Evolutionary conservation across 257 asterid genomes (phyloP), one percentile per base, ranked within the genome.

Genomic region (Marsdenia floribunda): DNA sequence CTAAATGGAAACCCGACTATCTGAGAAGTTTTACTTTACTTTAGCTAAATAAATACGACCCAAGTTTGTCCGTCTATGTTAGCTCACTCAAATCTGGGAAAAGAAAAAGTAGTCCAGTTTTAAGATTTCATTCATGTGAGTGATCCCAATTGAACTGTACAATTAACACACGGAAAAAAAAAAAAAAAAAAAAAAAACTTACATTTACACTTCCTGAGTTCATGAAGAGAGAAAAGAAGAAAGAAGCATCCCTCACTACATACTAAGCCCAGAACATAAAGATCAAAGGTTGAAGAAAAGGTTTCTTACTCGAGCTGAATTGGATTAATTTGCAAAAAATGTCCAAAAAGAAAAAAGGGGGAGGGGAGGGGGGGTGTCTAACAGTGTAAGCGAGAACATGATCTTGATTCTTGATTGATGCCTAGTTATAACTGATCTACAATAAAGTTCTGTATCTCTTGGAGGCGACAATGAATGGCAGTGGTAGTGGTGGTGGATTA

Each of bases 391-490:
- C 13, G 13, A 68, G 16, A 57, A 53, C 3, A 18, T 37, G 37
- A 68, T 57, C 61, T 61, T 54, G 73, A 38, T 35, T 29, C 52
- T 29, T 70, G 73, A 70, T 49, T 22, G 22, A 15, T 53, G 11
- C 26, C 46, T 40, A 8, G 47, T 8, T 40, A 42, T 42, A 69
- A 44, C 26, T 19, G 26, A 19, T 66, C 83, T 80, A 76, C 78
- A 80, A 76, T 13, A 72, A 58, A 67, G 72, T 67, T 73, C 65
- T 72, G 21, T 52, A 50, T 65, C 83, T 80, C 75, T 80, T 80
- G 68, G 68, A 57, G 38, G 52, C 68, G 68, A 81, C 82, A 76
- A 53, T 55, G 12, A 88, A 79, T 76, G 84, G 54, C 60, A 91
- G 90, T 3, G n/a, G n/a, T n/a, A n/a, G n/a, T n/a, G 3, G 44